Evolutionary conservation across 2,329 filamentous ascomycete genomes (phyloP).

Genomic region (Graphiopsis chlorocephala): DNA sequence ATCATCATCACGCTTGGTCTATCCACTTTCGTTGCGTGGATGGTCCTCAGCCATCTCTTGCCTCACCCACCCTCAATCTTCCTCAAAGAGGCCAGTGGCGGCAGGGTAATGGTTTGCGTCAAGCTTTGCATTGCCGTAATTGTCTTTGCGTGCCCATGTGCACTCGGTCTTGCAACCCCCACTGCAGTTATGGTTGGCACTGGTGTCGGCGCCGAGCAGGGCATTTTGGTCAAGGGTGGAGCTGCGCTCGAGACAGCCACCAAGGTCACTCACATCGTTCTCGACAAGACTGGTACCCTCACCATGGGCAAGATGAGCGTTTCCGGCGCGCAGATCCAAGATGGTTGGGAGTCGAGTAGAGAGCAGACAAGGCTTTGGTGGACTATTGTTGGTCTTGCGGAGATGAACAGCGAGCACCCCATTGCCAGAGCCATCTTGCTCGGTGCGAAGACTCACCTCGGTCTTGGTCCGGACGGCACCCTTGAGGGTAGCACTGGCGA

Average conservation of each 20-base stretch:
- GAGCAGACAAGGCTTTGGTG: slow-evolving; percentile 80
- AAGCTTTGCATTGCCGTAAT: slow-evolving; percentile 98
- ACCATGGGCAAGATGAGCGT: slow-evolving; percentile 96
- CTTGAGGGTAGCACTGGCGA: slow-evolving; percentile 83
- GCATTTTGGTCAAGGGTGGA: slow-evolving; percentile 96
- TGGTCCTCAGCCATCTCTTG: slow-evolving; percentile 86
- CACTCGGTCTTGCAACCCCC: slow-evolving; percentile 90
- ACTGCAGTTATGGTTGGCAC: slow-evolving; percentile 99
- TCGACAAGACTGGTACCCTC: slow-evolving; percentile 95
- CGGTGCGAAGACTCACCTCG: slow-evolving; percentile 73
- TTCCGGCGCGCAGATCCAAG: slow-evolving; percentile 64
- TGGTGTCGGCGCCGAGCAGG: slow-evolving; percentile 91
- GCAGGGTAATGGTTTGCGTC: slow-evolving; percentile 92
- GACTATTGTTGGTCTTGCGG: slow-evolving; percentile 90
- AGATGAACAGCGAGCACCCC: slow-evolving; percentile 93
- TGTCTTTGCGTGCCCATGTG: slow-evolving; percentile 95
- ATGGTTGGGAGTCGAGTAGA: slow-evolving; percentile 67
- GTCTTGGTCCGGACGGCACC: slow-evolving; percentile 66
- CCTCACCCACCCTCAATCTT: slow-evolving; percentile 86
- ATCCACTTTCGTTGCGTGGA: slow-evolving; percentile 85
- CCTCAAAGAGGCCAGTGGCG: slow-evolving; percentile 72
- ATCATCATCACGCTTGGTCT: slow-evolving; percentile 81
- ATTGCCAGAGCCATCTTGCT: slow-evolving; percentile 83
- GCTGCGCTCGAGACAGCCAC: slow-evolving; percentile 88
- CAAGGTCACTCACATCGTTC: slow-evolving; percentile 82